Evolutionary conservation across 768 basidiomycete genomes (phyloP), one percentile per base, ranked within the genome.

Genomic region (Leccinum sublutescens): DNA sequence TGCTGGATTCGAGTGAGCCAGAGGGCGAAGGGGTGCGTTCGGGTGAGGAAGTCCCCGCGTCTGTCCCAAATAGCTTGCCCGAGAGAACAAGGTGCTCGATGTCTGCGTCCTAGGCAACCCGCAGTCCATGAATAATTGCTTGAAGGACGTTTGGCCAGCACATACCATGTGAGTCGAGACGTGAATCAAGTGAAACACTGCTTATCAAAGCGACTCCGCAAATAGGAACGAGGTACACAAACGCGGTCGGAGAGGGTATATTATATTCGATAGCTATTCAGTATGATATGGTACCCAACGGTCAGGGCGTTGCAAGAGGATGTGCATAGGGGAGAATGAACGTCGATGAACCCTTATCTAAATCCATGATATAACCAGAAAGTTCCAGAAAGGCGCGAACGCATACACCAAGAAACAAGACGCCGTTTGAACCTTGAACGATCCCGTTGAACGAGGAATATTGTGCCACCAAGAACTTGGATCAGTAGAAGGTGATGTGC

Each of bases 21-120:
- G 64, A 75, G 17, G 84, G 82, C 11, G 88, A 86, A 14, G 81
- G 80, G n/a, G 87, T 78, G 61, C 88, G 82, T 12, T 75, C 72
- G 3, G 91, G 89, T 3, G 90, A 90, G 3, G 81, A 80, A 2
- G 87, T 82, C 9, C 83, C 79, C 1, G 76, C 73, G 15, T 71
- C 61, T 4, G 80, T 78, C 45, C 80, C 81, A 74, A 92, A 92
- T 40, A 93, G 80, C 63, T 85, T 84, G 43, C 91, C 91, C 14
- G 91, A 92, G 45, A 91, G 84, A 49, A 90, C 84, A 31, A 89
- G 79, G 54, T 85, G 82, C 68, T 91, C 89, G 54, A 91, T 80
- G 67, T 87, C 79, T 2, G 75, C 77, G 54, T 76, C 64, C 75
- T 76, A 34, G 43, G 33, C 17, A 53, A 58, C 17, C 19, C 12